phyloP scores from a whole-genome alignment of 208 protist species.

The Strigomonas galati region DNA sequence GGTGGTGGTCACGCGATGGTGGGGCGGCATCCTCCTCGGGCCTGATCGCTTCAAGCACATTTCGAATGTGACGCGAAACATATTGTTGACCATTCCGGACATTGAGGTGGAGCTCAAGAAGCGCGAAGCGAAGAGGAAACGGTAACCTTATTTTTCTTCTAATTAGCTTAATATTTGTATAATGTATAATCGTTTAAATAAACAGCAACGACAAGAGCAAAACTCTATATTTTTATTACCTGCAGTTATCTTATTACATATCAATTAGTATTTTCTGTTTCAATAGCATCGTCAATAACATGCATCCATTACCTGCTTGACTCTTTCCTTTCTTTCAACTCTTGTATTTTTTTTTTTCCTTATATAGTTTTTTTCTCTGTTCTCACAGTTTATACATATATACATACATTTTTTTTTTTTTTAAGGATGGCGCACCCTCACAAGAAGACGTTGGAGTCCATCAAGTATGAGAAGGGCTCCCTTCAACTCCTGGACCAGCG shows the following conservation, averaged over 20 bases:
- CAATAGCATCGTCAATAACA: too few species aligned
- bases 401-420: slow-evolving; percentile 7
- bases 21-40: slow-evolving; percentile 93
- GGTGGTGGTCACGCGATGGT: slow-evolving; percentile 95
- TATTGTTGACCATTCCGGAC: slow-evolving; percentile 65
- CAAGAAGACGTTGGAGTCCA: slow-evolving; percentile 73
- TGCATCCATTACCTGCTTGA: neutral
- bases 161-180: neutral
- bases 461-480: slow-evolving; percentile 62
- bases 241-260: too few species aligned
- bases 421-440: slow-evolving; percentile 35
- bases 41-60: slow-evolving; percentile 94
- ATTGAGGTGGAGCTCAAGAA: slow-evolving; percentile 27
- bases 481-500: slow-evolving; percentile 84
- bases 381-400: neutral
- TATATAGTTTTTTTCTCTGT: neutral
- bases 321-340: slow-evolving; percentile 1
- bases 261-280: too few species aligned
- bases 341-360: neutral
- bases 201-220: neutral
- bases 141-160: neutral
- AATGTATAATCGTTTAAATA: slow-evolving; percentile 3
- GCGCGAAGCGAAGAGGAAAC: slow-evolving; percentile 2
- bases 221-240: too few species aligned
- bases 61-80: slow-evolving; percentile 75